Base-by-base conservation (phyloP, 2,329 filamentous ascomycete species). In the Didymella exigua region DNA sequence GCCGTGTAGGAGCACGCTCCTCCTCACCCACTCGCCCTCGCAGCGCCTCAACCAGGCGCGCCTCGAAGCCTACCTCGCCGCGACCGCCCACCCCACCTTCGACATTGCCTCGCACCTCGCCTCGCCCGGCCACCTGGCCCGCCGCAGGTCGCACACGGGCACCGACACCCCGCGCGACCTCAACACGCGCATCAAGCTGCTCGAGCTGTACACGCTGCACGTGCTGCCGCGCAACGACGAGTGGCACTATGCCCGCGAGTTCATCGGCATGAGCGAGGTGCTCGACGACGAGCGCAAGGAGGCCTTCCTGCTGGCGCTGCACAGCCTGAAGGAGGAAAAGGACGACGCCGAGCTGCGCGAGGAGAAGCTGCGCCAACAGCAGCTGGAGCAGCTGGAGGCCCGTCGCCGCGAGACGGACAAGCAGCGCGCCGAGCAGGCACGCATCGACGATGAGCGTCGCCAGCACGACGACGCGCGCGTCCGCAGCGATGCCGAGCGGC, bases 191-290 rank as follows among this genome's bases (percentile, higher is more conserved):
- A 87, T 97, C 60, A 96, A 96, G 78, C 90, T 99, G 36, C 85
- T 99, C 45, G 95, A 99, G 77, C 82, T 99, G 8, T 99, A 97
- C 75, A 96, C 92, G 1, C 83, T 99, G 4, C 95, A 99, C 71
- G 91, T 98, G 7, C 85, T 99, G n/a, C 87, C 93, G 5, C 85
- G 91, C 48, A 98, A 97, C 66, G 87, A 91, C 51, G 92, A 98
- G 77, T 99, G 95, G 95, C 91, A 96, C 54, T 97, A 97, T 67
- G 91, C 95, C 4, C 85, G 86, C 56, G 90, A 96, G 65, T 98
- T 98, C 74, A 96, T 98, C 69, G 86, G 83, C 67, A 86, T 91
- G 69, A 95, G 88, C 73, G 87, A 93, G 41, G 86, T 96, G 23
- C 82, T 99, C 1, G 93, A 98, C 72, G 93, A 97, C 47, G 95